Evolutionary conservation across 352 stramenopile species (phyloP).

Genomic region (Pythium scleroteichum): DNA sequence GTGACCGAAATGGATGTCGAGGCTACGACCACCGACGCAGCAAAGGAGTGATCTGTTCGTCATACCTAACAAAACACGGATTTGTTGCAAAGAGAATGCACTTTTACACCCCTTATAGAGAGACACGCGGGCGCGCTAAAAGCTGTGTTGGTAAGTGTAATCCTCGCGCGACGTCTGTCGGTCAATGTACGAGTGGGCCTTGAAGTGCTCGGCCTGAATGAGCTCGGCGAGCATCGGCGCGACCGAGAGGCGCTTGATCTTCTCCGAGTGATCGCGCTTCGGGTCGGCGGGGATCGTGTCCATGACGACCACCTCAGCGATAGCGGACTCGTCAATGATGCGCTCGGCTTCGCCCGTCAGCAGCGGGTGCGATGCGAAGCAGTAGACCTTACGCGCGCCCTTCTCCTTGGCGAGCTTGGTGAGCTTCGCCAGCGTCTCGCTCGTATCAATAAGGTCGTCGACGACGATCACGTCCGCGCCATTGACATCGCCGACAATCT

Average conservation of each 20-base stretch:
- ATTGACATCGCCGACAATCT: slow-evolving; percentile 89
- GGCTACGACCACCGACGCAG: not conserved
- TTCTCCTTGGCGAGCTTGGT: slow-evolving; percentile 78
- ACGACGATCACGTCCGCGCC: slow-evolving; percentile 91
- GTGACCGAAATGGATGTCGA: not conserved
- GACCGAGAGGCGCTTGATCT: slow-evolving; percentile 88
- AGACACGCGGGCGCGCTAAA: slow-evolving; percentile 35
- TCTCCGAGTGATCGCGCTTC: slow-evolving; percentile 66
- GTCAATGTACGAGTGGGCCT: slow-evolving; percentile 90
- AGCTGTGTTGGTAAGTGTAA: slow-evolving; percentile 85
- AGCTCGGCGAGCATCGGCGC: slow-evolving; percentile 88
- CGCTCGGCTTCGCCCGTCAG: slow-evolving; percentile 86
- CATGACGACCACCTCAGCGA: slow-evolving; percentile 89
- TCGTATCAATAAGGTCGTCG: slow-evolving; percentile 92
- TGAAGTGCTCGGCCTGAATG: slow-evolving; percentile 91
- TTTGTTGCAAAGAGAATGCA: not conserved
- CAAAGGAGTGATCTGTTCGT: not conserved
- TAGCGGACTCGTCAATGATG: slow-evolving; percentile 79
- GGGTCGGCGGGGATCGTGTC: slow-evolving; percentile 82
- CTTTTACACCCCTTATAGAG: not conserved
- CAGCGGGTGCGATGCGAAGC: slow-evolving; percentile 90
- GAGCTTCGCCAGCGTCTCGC: slow-evolving; percentile 78
- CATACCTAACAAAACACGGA: too few species aligned
- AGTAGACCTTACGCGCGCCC: slow-evolving; percentile 88
- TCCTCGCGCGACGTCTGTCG: slow-evolving; percentile 80